Evolutionary conservation across 306 rosid genomes (phyloP).

Genomic region (Cicer yamashitae): DNA sequence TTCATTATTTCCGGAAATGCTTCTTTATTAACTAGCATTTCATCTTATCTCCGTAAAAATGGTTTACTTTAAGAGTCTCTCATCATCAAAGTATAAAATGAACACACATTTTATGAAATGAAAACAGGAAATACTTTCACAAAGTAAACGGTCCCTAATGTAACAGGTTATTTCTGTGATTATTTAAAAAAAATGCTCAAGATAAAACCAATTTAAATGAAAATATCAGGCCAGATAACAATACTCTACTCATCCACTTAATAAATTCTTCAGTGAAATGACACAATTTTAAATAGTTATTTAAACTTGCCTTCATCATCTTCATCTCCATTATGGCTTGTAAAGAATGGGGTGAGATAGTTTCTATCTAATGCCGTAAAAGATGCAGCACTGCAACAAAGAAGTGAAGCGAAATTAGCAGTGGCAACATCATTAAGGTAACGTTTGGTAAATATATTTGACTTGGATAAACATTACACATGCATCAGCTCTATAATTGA

Average conservation of each 20-base stretch:
- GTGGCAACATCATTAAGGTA: conserved; percentile 8
- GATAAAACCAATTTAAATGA: conserved; percentile 8
- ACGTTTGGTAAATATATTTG: neutral
- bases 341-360: conserved; percentile 96
- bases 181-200: neutral
- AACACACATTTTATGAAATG: too few species aligned
- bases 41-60: too few species aligned
- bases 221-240: conserved; percentile 6
- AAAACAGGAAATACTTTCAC: too few species aligned
- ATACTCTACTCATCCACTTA: conserved; percentile 10
- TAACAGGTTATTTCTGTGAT: conserved; percentile 1
- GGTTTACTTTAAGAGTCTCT: too few species aligned
- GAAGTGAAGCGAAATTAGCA: conserved; percentile 38
- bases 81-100: too few species aligned
- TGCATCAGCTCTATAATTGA: conserved; percentile 3
- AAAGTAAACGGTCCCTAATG: too few species aligned
- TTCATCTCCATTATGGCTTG: conserved; percentile 89
- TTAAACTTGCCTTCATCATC: conserved; percentile 72
- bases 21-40: too few species aligned
- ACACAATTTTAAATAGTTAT: conserved; percentile 39
- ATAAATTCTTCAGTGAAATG: conserved; percentile 30
- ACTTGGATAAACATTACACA: neutral
- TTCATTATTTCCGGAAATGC: too few species aligned
- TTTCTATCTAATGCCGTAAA: conserved; percentile 90
- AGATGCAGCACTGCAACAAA: conserved; percentile 74